Evolutionary conservation across 2,329 filamentous ascomycete genomes (phyloP).

Genomic region (Cladophialophora chaetospira): DNA sequence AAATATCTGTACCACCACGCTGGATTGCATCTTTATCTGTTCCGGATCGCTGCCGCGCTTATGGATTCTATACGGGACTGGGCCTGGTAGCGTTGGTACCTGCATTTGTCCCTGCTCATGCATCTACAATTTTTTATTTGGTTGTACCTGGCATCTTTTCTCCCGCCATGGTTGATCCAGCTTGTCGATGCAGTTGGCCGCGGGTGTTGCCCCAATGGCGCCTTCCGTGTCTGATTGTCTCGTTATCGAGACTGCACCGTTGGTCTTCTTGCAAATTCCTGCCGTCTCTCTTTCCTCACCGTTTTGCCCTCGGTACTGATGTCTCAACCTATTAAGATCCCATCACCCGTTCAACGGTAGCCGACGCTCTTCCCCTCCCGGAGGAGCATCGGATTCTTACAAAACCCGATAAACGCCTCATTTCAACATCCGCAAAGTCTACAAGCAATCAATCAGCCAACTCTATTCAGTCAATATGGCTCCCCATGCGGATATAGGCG

Average conservation of each 20-base stretch:
- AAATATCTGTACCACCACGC: constrained; percentile 6
- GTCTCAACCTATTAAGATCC: constrained; percentile 58
- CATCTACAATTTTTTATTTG: constrained; percentile 5
- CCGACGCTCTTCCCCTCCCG: constrained; percentile 88
- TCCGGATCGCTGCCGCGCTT: background rate
- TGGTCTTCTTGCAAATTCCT: constrained; percentile 14
- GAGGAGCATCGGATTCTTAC: constrained; percentile 69
- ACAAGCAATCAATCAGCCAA: constrained; percentile 43
- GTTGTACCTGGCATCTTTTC: constrained; percentile 8
- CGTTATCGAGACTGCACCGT: constrained; percentile 12
- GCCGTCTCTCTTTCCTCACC: background rate
- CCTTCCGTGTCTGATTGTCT: too few relatives aligned
- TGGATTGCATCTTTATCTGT: background rate
- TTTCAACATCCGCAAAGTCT: constrained; percentile 24
- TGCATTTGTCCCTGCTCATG: constrained; percentile 24
- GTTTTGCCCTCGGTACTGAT: constrained; percentile 13
- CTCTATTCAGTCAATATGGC: constrained; percentile 66
- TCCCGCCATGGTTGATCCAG: background rate
- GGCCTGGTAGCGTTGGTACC: constrained; percentile 24
- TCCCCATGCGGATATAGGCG: constrained; percentile 77
- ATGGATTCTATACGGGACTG: constrained; percentile 13
- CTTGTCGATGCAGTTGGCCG: constrained; percentile 21
- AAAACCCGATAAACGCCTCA: constrained; percentile 47
- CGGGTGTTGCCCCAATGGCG: too few relatives aligned
- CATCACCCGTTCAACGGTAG: constrained; percentile 96